These are phyloP conservation scores for Venturia aucupariae DNA, from an alignment of 2,329 filamentous ascomycete species.

Conservation along the genomic window DNA sequence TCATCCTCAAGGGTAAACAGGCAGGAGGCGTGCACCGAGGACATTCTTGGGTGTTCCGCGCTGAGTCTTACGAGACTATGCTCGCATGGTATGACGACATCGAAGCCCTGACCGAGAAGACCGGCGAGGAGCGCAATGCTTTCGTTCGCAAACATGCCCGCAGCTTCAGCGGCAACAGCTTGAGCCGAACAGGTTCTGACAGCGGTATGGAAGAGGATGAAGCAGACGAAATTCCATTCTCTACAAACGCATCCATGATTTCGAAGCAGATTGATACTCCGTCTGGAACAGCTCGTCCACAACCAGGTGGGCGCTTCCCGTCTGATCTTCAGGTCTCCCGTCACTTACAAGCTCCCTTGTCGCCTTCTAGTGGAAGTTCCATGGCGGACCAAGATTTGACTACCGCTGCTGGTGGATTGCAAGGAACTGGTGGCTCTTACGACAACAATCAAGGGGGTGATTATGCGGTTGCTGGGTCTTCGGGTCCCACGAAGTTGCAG, in stretches of 20 bases:
- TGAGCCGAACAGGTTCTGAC: slow-evolving; percentile 51
- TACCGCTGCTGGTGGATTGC: slow-evolving; percentile 48
- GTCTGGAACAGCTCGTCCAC: slow-evolving; percentile 51
- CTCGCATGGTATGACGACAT: slow-evolving; percentile 95
- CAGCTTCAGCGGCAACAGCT: slow-evolving; percentile 59
- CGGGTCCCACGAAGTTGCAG: background rate
- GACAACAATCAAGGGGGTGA: background rate
- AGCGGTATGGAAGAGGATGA: slow-evolving; percentile 66
- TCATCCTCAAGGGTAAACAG: slow-evolving; percentile 93
- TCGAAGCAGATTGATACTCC: slow-evolving; percentile 21
- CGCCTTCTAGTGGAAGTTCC: slow-evolving; percentile 75
- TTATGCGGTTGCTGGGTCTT: background rate
- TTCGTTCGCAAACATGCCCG: slow-evolving; percentile 78
- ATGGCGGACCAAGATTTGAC: slow-evolving; percentile 47
- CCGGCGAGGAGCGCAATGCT: slow-evolving; percentile 75
- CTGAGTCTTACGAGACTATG: slow-evolving; percentile 80
- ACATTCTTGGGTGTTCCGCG: slow-evolving; percentile 59
- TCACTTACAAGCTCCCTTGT: slow-evolving; percentile 70
- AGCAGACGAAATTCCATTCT: slow-evolving; percentile 56
- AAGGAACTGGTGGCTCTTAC: slow-evolving; percentile 20
- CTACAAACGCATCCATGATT: slow-evolving; percentile 42
- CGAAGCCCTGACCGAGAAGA: slow-evolving; percentile 78
- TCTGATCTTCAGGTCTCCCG: slow-evolving; percentile 60
- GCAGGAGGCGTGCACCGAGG: slow-evolving; percentile 84
- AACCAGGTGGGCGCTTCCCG: slow-evolving; percentile 94